Evolutionary conservation across 176 grass and related monocot species (phyloP).

Genomic region (Paspalum vaginatum): DNA sequence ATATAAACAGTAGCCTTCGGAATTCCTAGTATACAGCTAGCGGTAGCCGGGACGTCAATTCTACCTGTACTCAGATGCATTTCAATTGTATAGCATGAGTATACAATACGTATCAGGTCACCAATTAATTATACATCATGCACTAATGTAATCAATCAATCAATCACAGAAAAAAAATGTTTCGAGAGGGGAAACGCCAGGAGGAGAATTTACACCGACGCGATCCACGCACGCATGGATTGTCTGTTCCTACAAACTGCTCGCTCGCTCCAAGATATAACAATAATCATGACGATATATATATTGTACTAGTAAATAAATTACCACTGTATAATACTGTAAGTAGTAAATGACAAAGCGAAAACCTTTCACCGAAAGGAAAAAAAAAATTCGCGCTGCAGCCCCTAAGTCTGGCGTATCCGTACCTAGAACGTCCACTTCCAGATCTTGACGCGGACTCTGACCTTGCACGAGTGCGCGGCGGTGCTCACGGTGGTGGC

Average conservation of each 20-base stretch:
- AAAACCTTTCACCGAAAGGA: constrained; percentile 24
- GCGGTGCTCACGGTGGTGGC: constrained; percentile 20
- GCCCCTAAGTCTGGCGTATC: neutral
- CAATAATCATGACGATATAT: neutral
- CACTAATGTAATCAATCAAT: neutral
- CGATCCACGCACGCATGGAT: constrained; percentile 4
- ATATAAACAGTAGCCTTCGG: too few species aligned
- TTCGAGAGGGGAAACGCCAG: neutral
- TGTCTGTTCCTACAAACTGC: neutral
- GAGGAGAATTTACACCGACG: constrained; percentile 57
- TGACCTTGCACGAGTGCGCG: constrained; percentile 68
- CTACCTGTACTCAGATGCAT: neutral
- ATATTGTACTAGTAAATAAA: neutral
- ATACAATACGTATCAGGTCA: constrained; percentile 12
- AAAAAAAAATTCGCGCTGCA: neutral
- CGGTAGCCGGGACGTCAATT: neutral
- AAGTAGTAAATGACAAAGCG: neutral
- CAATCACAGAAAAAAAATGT: neutral
- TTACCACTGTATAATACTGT: neutral
- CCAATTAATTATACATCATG: constrained; percentile 38
- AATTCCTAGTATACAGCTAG: too few species aligned
- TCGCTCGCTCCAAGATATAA: constrained; percentile 15
- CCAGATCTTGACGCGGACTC: constrained; percentile 95
- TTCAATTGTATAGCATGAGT: neutral
- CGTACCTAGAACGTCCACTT: constrained; percentile 79